Base-by-base conservation (phyloP, 2,329 filamentous ascomycete genomes). In the Blumeria graminis region DNA sequence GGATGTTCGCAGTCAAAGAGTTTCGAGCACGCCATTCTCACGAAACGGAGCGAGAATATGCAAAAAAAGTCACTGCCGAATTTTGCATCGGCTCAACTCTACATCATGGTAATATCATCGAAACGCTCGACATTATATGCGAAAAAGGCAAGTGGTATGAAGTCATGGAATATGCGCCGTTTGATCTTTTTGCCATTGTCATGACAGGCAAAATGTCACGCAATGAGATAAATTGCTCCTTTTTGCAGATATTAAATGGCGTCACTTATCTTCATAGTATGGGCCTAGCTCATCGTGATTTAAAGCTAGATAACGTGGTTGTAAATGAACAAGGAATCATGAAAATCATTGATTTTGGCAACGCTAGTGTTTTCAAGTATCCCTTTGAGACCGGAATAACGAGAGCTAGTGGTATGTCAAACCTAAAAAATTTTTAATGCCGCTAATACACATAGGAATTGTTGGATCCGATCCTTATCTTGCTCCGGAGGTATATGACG, bases 341-440 rank as follows among this genome's bases (percentile, higher is more conserved):
- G 88, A 98, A 98, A 70, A 85, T 98, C 61, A 98, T 98, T 65
- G 92, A 98, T 68, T 98, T 98, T 69, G 92, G 92, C 32, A 96
- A 89, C 70, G 90, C 92, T 0, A 89, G 92, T 62, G 90, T 98
- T 43, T 98, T 94, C 72, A 82, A 86, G 64, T 98, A 98, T 73
- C 92, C 92, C 0, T 96, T 98, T 65, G 92, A 98, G 70, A 88
- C 82, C 61, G 86, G 86, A 55, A 80, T 89, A 57, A 86, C 92
- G 13, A 73, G 82, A 48, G 85, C 88, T 39, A 82, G 80, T 67
- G 88, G 87, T 92, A 71, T 70, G 82, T 69, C 54, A 18, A 50
- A 11, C 43, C 14, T 53, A 10, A 18, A 10, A 14, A 53, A 33
- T 22, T 16, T 10, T 18, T 11, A 16, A 34, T 35, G 16, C 56